Conservation (phyloP, 2,329 filamentous ascomycete species). For the Aspergillus sp. region DNA sequence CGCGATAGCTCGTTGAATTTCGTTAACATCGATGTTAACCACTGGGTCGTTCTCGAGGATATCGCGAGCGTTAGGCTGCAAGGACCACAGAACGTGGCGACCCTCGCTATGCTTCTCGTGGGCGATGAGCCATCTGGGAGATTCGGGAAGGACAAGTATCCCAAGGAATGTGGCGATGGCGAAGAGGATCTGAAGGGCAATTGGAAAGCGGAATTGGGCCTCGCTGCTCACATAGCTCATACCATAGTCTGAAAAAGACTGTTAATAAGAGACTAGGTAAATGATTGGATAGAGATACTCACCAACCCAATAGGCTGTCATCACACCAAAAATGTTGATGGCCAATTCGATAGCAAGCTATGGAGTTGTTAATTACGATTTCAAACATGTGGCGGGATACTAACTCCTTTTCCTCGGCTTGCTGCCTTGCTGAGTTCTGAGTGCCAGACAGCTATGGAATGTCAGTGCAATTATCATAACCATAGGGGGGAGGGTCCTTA, state of each 20-base stretch:
- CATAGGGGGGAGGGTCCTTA: slow-evolving; percentile 13
- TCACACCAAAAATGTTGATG: slow-evolving; percentile 27
- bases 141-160: slow-evolving; percentile 39
- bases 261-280: too few relatives aligned
- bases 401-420: slow-evolving; percentile 23
- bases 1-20: slow-evolving; percentile 17
- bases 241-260: slow-evolving; percentile 17
- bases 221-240: slow-evolving; percentile 22
- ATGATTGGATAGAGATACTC: slow-evolving; percentile 1
- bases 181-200: slow-evolving; percentile 29
- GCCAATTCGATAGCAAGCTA: slow-evolving; percentile 23
- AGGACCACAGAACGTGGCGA: slow-evolving; percentile 27
- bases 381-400: slow-evolving; percentile 2
- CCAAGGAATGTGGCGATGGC: slow-evolving; percentile 20
- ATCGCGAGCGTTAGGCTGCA: slow-evolving; percentile 23
- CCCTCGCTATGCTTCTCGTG: slow-evolving; percentile 31
- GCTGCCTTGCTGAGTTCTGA: slow-evolving; percentile 23
- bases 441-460: slow-evolving; percentile 23
- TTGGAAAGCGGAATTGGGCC: slow-evolving; percentile 27
- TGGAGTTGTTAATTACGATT: slow-evolving; percentile 4
- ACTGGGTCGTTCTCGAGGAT: slow-evolving; percentile 21
- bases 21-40: slow-evolving; percentile 16
- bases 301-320: slow-evolving; percentile 32
- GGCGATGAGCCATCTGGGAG: slow-evolving; percentile 38
- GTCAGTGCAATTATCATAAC: neutral